Evolutionary conservation across 1,139 yeast genomes (phyloP).

Genomic region (Scheffersomyces cryptocercus): DNA sequence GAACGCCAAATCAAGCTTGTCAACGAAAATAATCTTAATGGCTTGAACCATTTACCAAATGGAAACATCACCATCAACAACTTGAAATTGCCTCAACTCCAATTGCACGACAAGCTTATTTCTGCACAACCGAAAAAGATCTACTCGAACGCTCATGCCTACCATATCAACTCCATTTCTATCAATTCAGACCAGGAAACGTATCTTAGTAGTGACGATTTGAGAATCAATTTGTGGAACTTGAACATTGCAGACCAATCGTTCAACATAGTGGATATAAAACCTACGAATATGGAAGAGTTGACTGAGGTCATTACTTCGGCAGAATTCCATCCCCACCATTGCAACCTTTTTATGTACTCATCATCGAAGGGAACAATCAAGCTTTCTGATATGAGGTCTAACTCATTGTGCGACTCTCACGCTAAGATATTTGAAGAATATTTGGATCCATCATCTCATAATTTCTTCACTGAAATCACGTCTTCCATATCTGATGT

Average conservation of each 20-base stretch:
- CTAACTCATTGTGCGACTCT: slow-evolving; percentile 88
- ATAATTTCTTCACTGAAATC: slow-evolving; percentile 95
- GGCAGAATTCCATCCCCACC: slow-evolving; percentile 92
- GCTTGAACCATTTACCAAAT: slow-evolving; percentile 14
- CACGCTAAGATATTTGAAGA: slow-evolving; percentile 92
- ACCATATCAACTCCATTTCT: slow-evolving; percentile 94
- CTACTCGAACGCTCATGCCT: slow-evolving; percentile 95
- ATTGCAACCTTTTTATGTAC: slow-evolving; percentile 94
- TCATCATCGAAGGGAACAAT: slow-evolving; percentile 97
- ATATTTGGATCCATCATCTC: slow-evolving; percentile 87
- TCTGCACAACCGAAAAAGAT: slow-evolving; percentile 94
- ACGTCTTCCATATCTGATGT: slow-evolving; percentile 95
- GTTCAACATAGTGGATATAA: slow-evolving; percentile 95
- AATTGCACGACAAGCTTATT: slow-evolving; percentile 89
- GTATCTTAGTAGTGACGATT: slow-evolving; percentile 88
- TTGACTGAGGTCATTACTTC: slow-evolving; percentile 97
- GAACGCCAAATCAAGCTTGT: slow-evolving; percentile 93
- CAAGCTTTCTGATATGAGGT: slow-evolving; percentile 95
- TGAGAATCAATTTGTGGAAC: slow-evolving; percentile 95
- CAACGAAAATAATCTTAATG: slow-evolving; percentile 74
- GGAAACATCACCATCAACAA: slow-evolving; percentile 20
- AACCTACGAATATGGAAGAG: slow-evolving; percentile 98
- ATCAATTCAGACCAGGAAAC: slow-evolving; percentile 97
- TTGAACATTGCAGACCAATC: slow-evolving; percentile 92
- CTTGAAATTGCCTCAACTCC: slow-evolving; percentile 81